phyloP scores from a whole-genome alignment of 345 rosid species.

The Punica granatum region DNA sequence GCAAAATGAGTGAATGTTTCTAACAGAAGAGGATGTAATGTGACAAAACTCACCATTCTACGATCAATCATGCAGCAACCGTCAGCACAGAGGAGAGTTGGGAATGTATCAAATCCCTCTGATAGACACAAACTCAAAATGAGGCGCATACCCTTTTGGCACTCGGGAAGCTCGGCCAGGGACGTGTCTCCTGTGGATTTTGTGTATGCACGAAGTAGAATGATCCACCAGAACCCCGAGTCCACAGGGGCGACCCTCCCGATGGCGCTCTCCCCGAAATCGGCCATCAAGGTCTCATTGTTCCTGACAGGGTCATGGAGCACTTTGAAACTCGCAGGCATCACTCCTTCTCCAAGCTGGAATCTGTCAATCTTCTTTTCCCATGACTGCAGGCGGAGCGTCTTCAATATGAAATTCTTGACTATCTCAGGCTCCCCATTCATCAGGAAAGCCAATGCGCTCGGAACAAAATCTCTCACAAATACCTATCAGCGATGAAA shows the following conservation, averaged over 20 bases:
- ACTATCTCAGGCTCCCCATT: conserved; percentile 6
- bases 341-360: conserved; percentile 96
- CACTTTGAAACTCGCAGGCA: conserved; percentile 98
- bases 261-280: conserved; percentile 95
- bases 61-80: conserved; percentile 99
- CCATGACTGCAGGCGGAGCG: conserved; percentile 34
- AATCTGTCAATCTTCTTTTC: conserved; percentile 96
- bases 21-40: background rate
- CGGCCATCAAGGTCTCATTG: conserved; percentile 72
- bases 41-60: conserved; percentile 64
- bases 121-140: conserved; percentile 81
- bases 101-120: conserved; percentile 95
- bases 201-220: conserved; percentile 83
- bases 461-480: background rate
- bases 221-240: conserved; percentile 98
- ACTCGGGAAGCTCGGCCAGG: conserved; percentile 80
- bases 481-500: conserved; percentile 1
- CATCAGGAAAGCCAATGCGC: conserved; percentile 9
- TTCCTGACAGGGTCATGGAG: conserved; percentile 86
- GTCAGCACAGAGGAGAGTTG: conserved; percentile 93
- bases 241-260: conserved; percentile 99
- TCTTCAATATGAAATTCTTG: conserved; percentile 8
- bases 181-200: conserved; percentile 84
- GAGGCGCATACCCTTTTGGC: conserved; percentile 95
- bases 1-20: no score